Base-by-base conservation (phyloP, 2,329 filamentous ascomycete genomes). In the Myrmaecium sp. region DNA sequence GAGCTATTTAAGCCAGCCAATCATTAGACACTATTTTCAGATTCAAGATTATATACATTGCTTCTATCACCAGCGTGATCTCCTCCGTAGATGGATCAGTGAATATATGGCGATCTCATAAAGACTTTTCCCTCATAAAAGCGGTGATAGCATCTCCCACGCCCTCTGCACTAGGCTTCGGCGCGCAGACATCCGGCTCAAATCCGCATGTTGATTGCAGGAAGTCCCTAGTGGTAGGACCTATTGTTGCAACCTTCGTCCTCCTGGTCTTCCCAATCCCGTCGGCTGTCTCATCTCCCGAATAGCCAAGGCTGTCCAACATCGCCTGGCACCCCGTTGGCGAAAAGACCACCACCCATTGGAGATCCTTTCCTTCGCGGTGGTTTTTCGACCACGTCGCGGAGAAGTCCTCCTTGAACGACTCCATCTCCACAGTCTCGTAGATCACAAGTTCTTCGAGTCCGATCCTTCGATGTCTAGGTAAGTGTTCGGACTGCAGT, bases 401-500 rank as follows among this genome's bases (percentile, higher is more conserved):
- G 1, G 47, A 50, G 35, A 94, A 82, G 37, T 82, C 66, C 1
- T 56, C 46, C 17, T 70, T 64, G 49, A 98, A 95, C 1, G 72
- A 74, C 23, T 68, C 64, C 74, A 83, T 81, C 31, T 86, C 76
- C 1, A 69, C 72, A 0, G 86, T 94, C 32, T 80, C 76, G 46
- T 98, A 98, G 8, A 94, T 74, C 3, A 86, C 71, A 5, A 82
- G 46, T 50, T 95, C 84, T 19, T 77, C 66, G 1, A 95, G 76
- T 5, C 50, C 51, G 13, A 89, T 76, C 25, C 66, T 58, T 27
- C 52, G 49, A 9, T 57, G 43, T 0, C 45, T 35, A 0, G 63
- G 49, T 6, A 83, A 52, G 0, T 45, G 39, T 0, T 57, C 44
- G 20, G 67, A 64, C 60, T 73, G 78, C 19, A 95, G 57, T 2